These are phyloP conservation scores for Botryosphaeria dothidea DNA, from an alignment of 2,329 filamentous ascomycete genomes.

Conservation along the genomic window DNA sequence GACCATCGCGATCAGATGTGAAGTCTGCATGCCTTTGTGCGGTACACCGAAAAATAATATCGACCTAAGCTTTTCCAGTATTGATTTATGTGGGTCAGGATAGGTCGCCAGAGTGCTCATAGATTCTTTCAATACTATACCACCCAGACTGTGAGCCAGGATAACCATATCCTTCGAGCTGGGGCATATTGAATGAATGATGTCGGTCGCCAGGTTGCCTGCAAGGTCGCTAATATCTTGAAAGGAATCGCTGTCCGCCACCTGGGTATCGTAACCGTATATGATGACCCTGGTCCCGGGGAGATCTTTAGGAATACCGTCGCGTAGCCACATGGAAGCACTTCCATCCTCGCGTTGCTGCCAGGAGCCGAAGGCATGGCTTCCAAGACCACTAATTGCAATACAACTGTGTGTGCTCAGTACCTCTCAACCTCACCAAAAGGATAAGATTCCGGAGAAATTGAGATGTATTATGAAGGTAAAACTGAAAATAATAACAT, in stretches of 20 bases:
- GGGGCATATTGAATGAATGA: neutral
- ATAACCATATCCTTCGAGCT: neutral
- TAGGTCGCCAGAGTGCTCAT: neutral
- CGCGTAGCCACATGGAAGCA: neutral
- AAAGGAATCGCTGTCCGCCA: neutral
- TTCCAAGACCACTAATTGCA: neutral
- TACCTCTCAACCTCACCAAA: too few relatives aligned
- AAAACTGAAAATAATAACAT: neutral
- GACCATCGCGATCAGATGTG: neutral
- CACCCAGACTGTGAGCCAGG: neutral
- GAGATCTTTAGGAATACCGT: neutral
- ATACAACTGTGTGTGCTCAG: neutral
- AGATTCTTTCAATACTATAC: neutral
- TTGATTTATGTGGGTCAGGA: neutral
- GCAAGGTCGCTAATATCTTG: neutral
- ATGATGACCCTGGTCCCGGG: neutral
- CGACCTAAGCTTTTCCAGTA: neutral
- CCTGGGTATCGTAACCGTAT: neutral
- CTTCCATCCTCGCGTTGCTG: neutral
- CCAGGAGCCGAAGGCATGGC: neutral
- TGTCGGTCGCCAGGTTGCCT: neutral
- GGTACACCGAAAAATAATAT: neutral
- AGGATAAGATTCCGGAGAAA: too few relatives aligned
- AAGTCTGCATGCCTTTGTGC: neutral
- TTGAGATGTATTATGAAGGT: accelerated